Base-by-base conservation (phyloP, 148 eudicot genomes). In the Rhododendron ovatum region DNA sequence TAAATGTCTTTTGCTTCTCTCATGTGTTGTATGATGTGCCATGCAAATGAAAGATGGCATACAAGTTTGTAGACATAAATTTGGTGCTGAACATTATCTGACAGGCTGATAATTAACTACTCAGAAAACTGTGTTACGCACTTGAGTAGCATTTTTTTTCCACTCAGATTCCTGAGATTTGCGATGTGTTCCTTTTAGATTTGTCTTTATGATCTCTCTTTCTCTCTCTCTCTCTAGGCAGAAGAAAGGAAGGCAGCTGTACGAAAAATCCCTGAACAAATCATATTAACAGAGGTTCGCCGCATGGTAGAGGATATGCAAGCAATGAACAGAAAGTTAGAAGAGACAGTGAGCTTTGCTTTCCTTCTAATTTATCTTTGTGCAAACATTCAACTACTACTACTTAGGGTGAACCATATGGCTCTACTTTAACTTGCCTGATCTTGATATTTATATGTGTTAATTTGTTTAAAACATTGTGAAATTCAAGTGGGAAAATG, bases 221-320 rank as follows among this genome's bases (percentile, higher is more conserved):
- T 78, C 41, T 78, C 9, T 78, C 41, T 78, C 9, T n/a, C 37
- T n/a, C 81, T 50, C 50, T 7, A 96, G 99, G 94, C 95, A 61
- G 92, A 94, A 86, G 90, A 84, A 84, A 89, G 65, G 89, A 97
- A 95, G 85, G 95, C 87, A 51, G 93, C 94, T 26, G 57, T 92
- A 41, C 89, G 85, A 80, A 97, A 87, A 89, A 88, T 94, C 81
- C 99, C 99, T 73, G 99, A 97, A 88, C 96, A 95, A 84, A 86
- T 97, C 48, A 93, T 97, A 84, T 85, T 97, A 84, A 90, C 98
- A 59, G 99, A 97, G 92, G 98, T 97, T 84, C 94, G 98, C n/a
- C 90, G 84, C 51, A 95, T 97, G 98, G 99, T 97, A 78, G 93
- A 93, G 73, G 98, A 95, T 67, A 97, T 97, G 99, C 94, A 97